Base-by-base conservation (phyloP, 2,329 filamentous ascomycete genomes). In the Penicillium nordicum region DNA sequence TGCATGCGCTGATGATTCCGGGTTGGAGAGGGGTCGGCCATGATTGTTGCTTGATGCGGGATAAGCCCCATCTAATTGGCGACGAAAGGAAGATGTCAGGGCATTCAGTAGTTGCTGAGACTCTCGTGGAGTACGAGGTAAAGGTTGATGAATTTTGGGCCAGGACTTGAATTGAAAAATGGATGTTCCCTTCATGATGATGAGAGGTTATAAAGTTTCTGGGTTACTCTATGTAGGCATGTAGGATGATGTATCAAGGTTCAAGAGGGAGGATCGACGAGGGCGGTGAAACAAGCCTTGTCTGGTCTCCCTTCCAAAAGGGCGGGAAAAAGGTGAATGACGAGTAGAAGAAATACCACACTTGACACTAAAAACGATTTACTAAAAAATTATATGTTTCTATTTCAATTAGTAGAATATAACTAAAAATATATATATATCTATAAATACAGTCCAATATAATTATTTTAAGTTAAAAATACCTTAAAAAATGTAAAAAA, bases 1-100 rank as follows among this genome's bases (percentile, higher is more conserved):
- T 43, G 74, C 67, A 61, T 73, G 64, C 25, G 57, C 61, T 18
- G 71, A 68, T 25, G 67, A 69, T 56, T 67, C 60, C 34, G 64
- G 55, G 49, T 72, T 66, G 36, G 60, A 62, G 36, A 65, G 57
- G 16, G 60, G 44, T 45, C 57, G 59, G 12, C 53, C 55, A 48
- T 64, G 59, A n/a, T 61, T 53, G 40, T 60, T 58, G n/a, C 64
- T 61, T 32, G 52, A 44, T 43, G 69, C 66, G 18, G 80, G 81
- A 71, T 87, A 81, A 57, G 82, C 80, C 51, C 75, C 78, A 64
- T 88, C 84, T 41, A 88, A 79, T 57, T 87, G 84, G 48, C 79
- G 76, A 62, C 84, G 79, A 69, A 88, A 88, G 12, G 84, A 87
- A 40, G 78, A 79, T 23, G 84, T 87, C 60, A 88, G 79, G 21